phyloP scores from a whole-genome alignment of 2,329 filamentous ascomycete species.

The Westerdykella aurantiaca region DNA sequence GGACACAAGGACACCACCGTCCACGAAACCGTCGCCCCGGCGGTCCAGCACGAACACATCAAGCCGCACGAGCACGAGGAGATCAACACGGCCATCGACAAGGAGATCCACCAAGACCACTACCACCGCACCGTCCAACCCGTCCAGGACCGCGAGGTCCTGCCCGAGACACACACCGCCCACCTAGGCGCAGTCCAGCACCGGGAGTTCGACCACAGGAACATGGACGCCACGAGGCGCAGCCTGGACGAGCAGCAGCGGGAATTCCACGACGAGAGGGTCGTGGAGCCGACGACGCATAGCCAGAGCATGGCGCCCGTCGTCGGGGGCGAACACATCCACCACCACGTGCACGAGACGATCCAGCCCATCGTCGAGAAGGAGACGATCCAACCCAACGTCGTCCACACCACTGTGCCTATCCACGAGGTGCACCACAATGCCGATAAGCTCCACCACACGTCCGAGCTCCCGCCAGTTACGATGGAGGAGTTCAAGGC shows the following conservation, averaged over 20 bases:
- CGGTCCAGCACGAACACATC: slow-evolving; percentile 56
- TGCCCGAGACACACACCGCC: slow-evolving; percentile 59
- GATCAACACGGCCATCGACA: slow-evolving; percentile 58
- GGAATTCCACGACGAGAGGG: slow-evolving; percentile 49
- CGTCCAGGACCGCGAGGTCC: slow-evolving; percentile 49
- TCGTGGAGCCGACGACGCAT: slow-evolving; percentile 45
- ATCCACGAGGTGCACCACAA: slow-evolving; percentile 69
- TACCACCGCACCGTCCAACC: slow-evolving; percentile 67
- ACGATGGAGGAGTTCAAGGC: slow-evolving; percentile 59
- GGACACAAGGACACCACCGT: slow-evolving; percentile 67
- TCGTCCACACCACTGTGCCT: slow-evolving; percentile 66
- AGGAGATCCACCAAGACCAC: slow-evolving; percentile 66
- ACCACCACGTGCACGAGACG: slow-evolving; percentile 56
- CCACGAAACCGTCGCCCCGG: slow-evolving; percentile 57
- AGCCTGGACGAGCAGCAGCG: slow-evolving; percentile 44
- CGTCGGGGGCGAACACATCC: slow-evolving; percentile 53
- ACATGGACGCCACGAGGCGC: slow-evolving; percentile 38
- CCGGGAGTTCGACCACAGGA: slow-evolving; percentile 56
- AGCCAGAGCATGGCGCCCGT: slow-evolving; percentile 46
- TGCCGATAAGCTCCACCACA: slow-evolving; percentile 58
- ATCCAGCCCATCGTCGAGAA: slow-evolving; percentile 68
- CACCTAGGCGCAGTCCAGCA: slow-evolving; percentile 56
- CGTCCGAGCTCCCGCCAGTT: slow-evolving; percentile 59
- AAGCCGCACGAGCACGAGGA: slow-evolving; percentile 58
- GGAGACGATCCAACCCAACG: slow-evolving; percentile 59